Conservation (phyloP, 164 flowering plant species). For the Chloranthus sessilifolius region DNA sequence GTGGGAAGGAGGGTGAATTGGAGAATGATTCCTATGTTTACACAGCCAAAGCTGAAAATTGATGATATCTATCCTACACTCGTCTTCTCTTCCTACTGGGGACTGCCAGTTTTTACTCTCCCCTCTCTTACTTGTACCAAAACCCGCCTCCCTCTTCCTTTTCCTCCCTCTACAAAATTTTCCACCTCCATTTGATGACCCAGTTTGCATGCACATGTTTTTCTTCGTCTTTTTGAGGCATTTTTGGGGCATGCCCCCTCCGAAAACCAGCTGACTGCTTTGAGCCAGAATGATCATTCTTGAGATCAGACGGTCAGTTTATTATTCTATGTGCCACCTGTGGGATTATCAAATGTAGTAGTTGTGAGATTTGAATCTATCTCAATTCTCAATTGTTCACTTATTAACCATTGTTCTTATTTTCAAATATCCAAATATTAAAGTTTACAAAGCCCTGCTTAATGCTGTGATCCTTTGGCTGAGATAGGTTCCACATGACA, state of each 20-base stretch:
- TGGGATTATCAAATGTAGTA: too few species aligned
- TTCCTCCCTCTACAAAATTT: background rate
- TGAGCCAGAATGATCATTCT: background rate
- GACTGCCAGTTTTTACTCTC: slow-evolving; percentile 47
- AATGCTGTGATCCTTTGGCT: too few species aligned
- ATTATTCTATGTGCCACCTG: too few species aligned
- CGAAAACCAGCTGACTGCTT: background rate
- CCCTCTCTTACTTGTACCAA: slow-evolving; percentile 9
- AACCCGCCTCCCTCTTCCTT: background rate
- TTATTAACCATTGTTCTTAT: too few species aligned
- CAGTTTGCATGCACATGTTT: too few species aligned
- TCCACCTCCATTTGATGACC: too few species aligned
- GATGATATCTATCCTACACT: slow-evolving; percentile 33
- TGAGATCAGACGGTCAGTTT: too few species aligned
- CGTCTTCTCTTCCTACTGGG: slow-evolving; percentile 43
- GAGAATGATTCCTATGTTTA: slow-evolving; percentile 25
- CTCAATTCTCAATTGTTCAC: too few species aligned
- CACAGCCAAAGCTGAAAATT: slow-evolving; percentile 26
- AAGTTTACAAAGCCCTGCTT: too few species aligned
- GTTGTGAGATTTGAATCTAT: too few species aligned
- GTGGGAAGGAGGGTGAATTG: slow-evolving; percentile 30
- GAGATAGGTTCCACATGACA: too few species aligned
- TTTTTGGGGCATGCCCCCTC: background rate
- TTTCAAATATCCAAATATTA: too few species aligned
- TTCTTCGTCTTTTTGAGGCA: background rate